Conservation (phyloP, 148 eudicot genomes). For the Pouteria glomerata region DNA sequence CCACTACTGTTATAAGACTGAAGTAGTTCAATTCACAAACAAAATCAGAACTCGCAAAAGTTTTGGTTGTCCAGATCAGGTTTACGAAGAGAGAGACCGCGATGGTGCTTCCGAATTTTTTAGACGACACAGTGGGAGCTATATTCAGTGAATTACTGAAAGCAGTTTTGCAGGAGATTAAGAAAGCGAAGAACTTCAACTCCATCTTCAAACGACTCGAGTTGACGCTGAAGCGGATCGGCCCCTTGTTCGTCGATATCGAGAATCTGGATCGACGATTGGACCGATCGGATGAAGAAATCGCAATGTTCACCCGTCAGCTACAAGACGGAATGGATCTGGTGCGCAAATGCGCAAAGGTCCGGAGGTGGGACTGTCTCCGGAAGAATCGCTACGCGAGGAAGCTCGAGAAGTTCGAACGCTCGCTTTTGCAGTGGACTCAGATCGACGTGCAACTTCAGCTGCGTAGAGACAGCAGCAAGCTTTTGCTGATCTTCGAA, state of each 20-base stretch:
- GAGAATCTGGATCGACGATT: conserved; percentile 3
- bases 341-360: conserved; percentile 15
- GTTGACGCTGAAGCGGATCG: no score
- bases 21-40: no score
- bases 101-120: no score
- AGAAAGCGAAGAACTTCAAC: no score
- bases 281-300: conserved; percentile 13
- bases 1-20: no score
- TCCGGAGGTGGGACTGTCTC: conserved; percentile 15
- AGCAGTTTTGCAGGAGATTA: no score
- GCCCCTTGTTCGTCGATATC: conserved; percentile 8
- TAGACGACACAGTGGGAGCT: no score
- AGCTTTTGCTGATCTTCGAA: background rate
- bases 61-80: no score
- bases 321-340: conserved; percentile 10
- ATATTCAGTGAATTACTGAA: no score
- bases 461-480: background rate
- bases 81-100: no score
- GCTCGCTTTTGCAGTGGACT: background rate
- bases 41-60: no score
- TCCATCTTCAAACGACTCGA: no score
- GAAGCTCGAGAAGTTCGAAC: conserved; percentile 17
- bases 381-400: conserved; percentile 6
- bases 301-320: conserved; percentile 7
- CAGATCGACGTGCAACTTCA: conserved; percentile 10